These are phyloP conservation scores for Dunaliella sp. DNA, from an alignment of 139 green algal genomes.

Conservation along the genomic window DNA sequence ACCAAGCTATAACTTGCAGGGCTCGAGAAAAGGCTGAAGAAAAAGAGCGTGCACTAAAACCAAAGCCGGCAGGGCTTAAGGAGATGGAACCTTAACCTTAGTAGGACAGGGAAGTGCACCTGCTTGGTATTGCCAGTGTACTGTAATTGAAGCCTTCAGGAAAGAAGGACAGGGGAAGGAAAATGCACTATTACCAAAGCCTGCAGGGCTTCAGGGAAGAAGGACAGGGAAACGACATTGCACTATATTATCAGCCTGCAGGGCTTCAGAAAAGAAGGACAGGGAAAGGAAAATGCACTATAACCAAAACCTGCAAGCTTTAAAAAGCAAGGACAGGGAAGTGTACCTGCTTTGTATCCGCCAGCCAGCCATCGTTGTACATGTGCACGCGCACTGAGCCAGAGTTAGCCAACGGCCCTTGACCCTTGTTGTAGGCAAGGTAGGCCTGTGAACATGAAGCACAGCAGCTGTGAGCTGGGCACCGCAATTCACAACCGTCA, in stretches of 20 bases:
- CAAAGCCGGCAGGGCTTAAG: no score
- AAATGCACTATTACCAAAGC: no score
- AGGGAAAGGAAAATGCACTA: background rate
- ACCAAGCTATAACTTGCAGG: no score
- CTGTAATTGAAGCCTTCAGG: background rate
- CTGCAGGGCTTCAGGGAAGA: no score
- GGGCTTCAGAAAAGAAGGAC: background rate
- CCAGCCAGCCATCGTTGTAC: slow-evolving; percentile 79
- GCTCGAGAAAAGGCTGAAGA: no score
- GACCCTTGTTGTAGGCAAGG: slow-evolving; percentile 62
- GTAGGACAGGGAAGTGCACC: background rate
- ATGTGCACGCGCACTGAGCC: slow-evolving; percentile 60
- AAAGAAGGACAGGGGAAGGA: background rate
- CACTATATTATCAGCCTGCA: background rate
- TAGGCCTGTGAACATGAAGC: no score
- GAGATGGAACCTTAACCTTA: no score
- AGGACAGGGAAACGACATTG: background rate
- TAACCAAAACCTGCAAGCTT: background rate
- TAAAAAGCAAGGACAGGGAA: background rate
- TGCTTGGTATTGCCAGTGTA: background rate
- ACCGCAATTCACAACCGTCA: no score
- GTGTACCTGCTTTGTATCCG: slow-evolving; percentile 61
- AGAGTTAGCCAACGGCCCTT: slow-evolving; percentile 31
- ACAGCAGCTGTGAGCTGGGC: no score
- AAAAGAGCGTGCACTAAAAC: no score